Base-by-base conservation (phyloP, 768 basidiomycete genomes). In the Podaxis sp. region DNA sequence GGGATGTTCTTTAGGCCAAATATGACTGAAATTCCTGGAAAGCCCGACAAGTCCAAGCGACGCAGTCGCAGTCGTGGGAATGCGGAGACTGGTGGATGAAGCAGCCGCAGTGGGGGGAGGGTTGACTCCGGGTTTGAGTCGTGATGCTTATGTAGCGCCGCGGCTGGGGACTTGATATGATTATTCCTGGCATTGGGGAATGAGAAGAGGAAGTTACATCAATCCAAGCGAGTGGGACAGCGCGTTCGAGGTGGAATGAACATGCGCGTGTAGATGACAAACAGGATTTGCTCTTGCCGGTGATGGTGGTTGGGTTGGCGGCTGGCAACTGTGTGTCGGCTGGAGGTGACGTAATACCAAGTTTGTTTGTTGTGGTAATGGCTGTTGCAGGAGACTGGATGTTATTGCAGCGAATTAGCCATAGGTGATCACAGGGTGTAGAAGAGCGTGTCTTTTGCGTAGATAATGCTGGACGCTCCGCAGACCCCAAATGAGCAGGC, bases 121-220 rank as follows among this genome's bases (percentile, higher is more conserved):
- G 23, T 23, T 57, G 56, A 57, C 54, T 44, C 54, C 14, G 54
- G 54, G 54, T 55, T 42, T 44, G 54, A 36, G 37, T 53, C 25
- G 25, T 44, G 47, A 36, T 16, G 47, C 21, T 27, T 48, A 48
- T 23, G 21, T 48, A 25, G 18, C 25, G 23, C 47, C 47, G 47
- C 47, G 27, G 47, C 23, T 27, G 46, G 3, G 21, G 18, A 23
- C 25, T 9, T 5, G 6, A n/a, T n/a, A 44, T n/a, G 42, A 23
- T 48, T 27, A 21, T 47, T 47, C 10, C 14, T 47, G 21, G 46
- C 5, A 25, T 11, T 48, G 18, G 5, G 7, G 13, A 25, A 23
- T 21, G 14, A 44, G 42, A 18, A 44, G 42, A 5, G 7, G 18
- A 18, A n/a, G 14, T 28, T 28, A 6, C 27, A 6, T 18, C 6